A percentile compares a stretch with the other conserved stretches of the same genome.
Conservation (phyloP, 2,329 filamentous ascomycete genomes). For the Diaporthe batatas region DNA sequence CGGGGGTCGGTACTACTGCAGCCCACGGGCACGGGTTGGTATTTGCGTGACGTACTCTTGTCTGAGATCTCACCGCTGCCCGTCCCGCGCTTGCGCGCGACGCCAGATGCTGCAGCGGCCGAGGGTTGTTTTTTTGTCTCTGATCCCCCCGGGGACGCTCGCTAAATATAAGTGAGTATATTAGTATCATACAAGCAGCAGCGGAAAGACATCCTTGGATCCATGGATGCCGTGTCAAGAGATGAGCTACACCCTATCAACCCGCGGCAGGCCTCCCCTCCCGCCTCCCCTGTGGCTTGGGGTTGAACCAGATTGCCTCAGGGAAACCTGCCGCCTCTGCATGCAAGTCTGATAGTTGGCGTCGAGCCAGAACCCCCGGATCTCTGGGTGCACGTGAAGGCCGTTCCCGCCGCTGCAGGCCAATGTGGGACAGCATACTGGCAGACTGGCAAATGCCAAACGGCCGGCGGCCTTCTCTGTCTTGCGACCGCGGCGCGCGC, state of each 20-base stretch:
- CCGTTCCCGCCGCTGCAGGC: slow-evolving; percentile 13
- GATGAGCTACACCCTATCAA: background rate
- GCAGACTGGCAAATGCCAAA: slow-evolving; percentile 25
- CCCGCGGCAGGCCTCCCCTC: too few species aligned
- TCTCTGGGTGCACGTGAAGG: slow-evolving; percentile 27
- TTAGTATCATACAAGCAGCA: too few species aligned
- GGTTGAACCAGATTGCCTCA: background rate
- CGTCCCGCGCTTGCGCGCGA: background rate
- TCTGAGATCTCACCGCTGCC: slow-evolving; percentile 30
- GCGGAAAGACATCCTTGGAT: too few species aligned
- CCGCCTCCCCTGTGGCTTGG: background rate
- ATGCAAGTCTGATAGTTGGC: slow-evolving; percentile 22
- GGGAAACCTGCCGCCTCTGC: slow-evolving; percentile 3
- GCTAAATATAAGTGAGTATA: too few species aligned
- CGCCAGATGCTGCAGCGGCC: background rate
- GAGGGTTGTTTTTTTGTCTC: too few species aligned
- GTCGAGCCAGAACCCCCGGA: slow-evolving; percentile 12
- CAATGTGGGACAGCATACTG: slow-evolving; percentile 18
- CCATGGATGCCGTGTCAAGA: background rate
- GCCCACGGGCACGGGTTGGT: slow-evolving; percentile 24
- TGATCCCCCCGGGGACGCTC: too few species aligned
- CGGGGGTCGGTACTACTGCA: slow-evolving; percentile 13
- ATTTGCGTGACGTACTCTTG: slow-evolving; percentile 24
- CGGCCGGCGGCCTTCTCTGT: background rate
- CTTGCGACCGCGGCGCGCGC: background rate